Evolutionary conservation across 2,329 filamentous ascomycete genomes (phyloP).

Genomic region (Fusarium verticillioides): DNA sequence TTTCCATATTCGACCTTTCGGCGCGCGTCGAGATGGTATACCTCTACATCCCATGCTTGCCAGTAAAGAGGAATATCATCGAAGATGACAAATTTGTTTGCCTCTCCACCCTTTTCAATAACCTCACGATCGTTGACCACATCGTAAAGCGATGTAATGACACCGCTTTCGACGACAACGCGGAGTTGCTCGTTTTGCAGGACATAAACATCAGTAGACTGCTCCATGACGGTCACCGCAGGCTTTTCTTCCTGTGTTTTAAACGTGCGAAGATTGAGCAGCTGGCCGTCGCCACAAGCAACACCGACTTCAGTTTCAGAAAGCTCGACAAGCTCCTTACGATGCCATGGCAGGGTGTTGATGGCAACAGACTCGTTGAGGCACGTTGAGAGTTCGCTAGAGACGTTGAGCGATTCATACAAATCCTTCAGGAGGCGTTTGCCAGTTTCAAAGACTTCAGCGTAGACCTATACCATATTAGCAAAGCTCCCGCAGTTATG

Average conservation of each 20-base stretch:
- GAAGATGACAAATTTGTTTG: constrained; percentile 92
- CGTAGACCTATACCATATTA: constrained; percentile 71
- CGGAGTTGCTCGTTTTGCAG: constrained; percentile 82
- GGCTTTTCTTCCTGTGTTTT: constrained; percentile 57
- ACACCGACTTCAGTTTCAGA: constrained; percentile 64
- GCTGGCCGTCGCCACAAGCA: constrained; percentile 65
- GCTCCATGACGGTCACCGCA: constrained; percentile 63
- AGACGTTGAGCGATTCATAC: constrained; percentile 73
- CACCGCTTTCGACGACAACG: constrained; percentile 77
- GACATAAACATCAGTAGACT: constrained; percentile 73
- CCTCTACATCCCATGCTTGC: constrained; percentile 98
- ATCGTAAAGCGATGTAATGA: constrained; percentile 88
- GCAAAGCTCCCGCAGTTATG: not conserved
- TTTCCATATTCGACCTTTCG: constrained; percentile 76
- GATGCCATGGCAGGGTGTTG: constrained; percentile 89
- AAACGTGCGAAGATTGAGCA: constrained; percentile 63
- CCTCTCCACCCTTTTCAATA: constrained; percentile 77
- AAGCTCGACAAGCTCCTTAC: constrained; percentile 77
- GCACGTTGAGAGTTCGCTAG: constrained; percentile 53
- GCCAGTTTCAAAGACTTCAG: constrained; percentile 81
- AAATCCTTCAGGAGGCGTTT: constrained; percentile 77
- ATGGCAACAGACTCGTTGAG: constrained; percentile 70
- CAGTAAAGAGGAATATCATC: constrained; percentile 98
- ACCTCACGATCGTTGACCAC: constrained; percentile 78
- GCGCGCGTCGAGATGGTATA: constrained; percentile 90